Evolutionary conservation across 2,329 filamentous ascomycete species (phyloP), one percentile per base, ranked within the genome.

Genomic region (Penicillium sp.): DNA sequence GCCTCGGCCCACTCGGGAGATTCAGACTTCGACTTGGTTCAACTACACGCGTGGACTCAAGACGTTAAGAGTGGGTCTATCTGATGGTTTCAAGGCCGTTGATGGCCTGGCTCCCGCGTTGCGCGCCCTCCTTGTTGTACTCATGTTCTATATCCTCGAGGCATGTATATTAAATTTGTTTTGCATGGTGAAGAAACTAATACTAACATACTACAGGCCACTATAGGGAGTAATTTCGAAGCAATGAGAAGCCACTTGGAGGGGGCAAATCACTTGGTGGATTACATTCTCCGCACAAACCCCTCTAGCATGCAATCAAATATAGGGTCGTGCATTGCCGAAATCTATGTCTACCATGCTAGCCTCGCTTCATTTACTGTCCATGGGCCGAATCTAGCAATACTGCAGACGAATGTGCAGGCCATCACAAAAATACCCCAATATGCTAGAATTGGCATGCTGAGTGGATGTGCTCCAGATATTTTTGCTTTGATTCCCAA

Each of bases 161-260:
- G 31, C 31, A 34, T 11, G 31, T 34, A 10, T 11, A 34, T 14
- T 9, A 34, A 11, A 8, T 31, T 31, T 34, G 31, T 34, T 34
- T 11, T 4, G 18, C 5, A 34, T 3, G 13, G 1, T 5, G 10
- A 34, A 27, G 5, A 27, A 27, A 27, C 24, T 8, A 27, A 47
- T 18, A n/a, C 13, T 39, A 13, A 49, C 54, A 42, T 32, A 49
- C 32, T 16, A 43, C 40, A 60, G 57, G 57, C 57, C 8, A 60
- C 57, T 4, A 53, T 49, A 34, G 57, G 57, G 9, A 60, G 34
- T 36, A 55, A 60, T 22, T 47, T 42, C 8, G 47, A 60, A 34
- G 57, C 57, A 22, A 60, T 60, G 57, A 52, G 55, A 48, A 47
- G 43, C 21, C 57, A 60, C 32, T 39, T 60, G 44, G 52, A 55